phyloP scores from a whole-genome alignment of 2,329 filamentous ascomycete genomes.

The Colletotrichum musicola region DNA sequence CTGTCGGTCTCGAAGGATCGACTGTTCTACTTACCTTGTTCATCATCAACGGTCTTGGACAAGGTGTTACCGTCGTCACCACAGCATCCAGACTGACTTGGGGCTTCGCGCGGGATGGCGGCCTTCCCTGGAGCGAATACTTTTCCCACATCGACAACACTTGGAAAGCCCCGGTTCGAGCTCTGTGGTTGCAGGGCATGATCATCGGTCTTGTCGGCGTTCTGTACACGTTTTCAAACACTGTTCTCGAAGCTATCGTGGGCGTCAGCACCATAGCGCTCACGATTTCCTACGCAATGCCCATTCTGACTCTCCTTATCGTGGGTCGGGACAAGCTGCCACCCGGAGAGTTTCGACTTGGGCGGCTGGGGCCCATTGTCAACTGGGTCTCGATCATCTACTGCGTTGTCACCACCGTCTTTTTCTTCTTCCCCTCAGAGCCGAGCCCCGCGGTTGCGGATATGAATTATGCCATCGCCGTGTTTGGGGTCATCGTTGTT shows the following conservation, averaged over 20 bases:
- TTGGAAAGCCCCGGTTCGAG: conserved; percentile 66
- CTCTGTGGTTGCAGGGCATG: conserved; percentile 64
- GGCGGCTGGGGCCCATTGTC: conserved; percentile 55
- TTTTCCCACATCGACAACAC: conserved; percentile 57
- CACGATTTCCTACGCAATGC: conserved; percentile 65
- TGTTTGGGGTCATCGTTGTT: conserved; percentile 67
- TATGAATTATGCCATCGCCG: conserved; percentile 70
- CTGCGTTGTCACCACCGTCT: conserved; percentile 64
- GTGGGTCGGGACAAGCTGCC: conserved; percentile 66
- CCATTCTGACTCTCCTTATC: conserved; percentile 61
- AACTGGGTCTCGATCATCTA: conserved; percentile 65
- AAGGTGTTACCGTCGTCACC: conserved; percentile 64
- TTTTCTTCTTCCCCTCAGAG: conserved; percentile 65
- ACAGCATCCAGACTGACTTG: conserved; percentile 65
- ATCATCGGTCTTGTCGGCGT: conserved; percentile 60
- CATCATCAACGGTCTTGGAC: conserved; percentile 67
- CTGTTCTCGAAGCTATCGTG: conserved; percentile 65
- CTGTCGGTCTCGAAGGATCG: conserved; percentile 54
- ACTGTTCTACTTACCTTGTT: conserved; percentile 63
- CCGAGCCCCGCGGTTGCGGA: conserved; percentile 61
- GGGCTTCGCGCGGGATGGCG: conserved; percentile 67
- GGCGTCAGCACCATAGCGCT: conserved; percentile 69
- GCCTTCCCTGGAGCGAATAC: conserved; percentile 58
- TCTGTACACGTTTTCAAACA: conserved; percentile 66
- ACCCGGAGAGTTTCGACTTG: conserved; percentile 58